A percentile compares a stretch with the other conserved stretches of the same genome.
phyloP scores from a whole-genome alignment of 371 early-diverging fungal genomes.

The Rhizopus arrhizus region DNA sequence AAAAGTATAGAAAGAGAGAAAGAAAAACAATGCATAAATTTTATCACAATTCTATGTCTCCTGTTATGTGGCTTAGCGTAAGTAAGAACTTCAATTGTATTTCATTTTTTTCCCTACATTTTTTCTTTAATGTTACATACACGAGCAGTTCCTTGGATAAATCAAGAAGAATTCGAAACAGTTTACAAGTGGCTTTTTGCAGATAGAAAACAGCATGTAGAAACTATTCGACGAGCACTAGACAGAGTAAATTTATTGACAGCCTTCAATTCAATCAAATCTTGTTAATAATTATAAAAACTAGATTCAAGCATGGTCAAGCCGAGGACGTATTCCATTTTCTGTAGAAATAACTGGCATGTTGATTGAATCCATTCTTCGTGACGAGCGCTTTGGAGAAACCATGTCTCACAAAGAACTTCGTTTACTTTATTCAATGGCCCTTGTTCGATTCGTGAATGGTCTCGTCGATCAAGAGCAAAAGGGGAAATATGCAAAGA shows the following conservation, averaged over 20 bases:
- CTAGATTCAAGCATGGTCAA: conserved; percentile 68
- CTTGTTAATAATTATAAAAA: background rate
- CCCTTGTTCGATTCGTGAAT: conserved; percentile 63
- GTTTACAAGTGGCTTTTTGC: conserved; percentile 51
- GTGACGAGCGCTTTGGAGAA: conserved; percentile 45
- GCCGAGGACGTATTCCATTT: conserved; percentile 61
- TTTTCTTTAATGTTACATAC: conserved; percentile 27
- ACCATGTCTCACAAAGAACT: conserved; percentile 55
- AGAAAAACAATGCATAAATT: too few species aligned
- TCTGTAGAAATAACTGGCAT: conserved; percentile 61
- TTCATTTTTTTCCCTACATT: background rate
- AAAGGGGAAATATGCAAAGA: conserved; percentile 50
- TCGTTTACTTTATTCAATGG: conserved; percentile 61
- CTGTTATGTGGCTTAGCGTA: conserved; percentile 12
- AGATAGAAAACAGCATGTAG: conserved; percentile 28
- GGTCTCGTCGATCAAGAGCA: conserved; percentile 68
- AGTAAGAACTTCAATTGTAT: background rate
- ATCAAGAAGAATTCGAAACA: conserved; percentile 45
- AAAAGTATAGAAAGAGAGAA: too few species aligned
- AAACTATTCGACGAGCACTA: conserved; percentile 31
- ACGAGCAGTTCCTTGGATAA: conserved; percentile 55
- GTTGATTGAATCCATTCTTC: conserved; percentile 56
- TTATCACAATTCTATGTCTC: too few species aligned
- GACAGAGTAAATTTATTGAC: conserved; percentile 33
- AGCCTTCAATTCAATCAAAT: background rate